Percentiles rank a stretch among this genome's conserved stretches.
Conservation (phyloP, 768 basidiomycete species). For the Suillus clintonianus region DNA sequence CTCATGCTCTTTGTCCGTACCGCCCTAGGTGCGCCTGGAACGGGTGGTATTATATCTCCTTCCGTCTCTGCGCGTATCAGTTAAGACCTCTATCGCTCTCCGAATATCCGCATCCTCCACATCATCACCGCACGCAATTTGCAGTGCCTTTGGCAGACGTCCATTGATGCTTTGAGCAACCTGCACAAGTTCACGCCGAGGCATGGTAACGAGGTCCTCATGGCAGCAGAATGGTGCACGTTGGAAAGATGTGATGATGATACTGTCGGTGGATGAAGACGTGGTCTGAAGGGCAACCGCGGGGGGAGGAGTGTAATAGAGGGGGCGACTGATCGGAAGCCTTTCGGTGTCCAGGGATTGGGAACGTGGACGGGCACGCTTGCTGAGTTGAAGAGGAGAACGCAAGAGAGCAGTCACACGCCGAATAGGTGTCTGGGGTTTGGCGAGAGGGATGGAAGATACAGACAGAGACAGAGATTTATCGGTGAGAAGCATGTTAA, state of each 20-base stretch:
- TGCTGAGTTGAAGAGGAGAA: conserved; percentile 17
- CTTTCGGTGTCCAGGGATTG: conserved; percentile 17
- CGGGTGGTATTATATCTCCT: background rate
- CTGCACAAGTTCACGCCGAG: conserved; percentile 48
- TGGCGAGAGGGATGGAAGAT: background rate
- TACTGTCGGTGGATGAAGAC: conserved; percentile 46
- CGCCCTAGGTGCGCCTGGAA: background rate
- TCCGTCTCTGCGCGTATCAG: conserved; percentile 42
- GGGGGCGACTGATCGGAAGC: conserved; percentile 6
- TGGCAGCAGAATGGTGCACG: conserved; percentile 71
- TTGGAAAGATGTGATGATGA: conserved; percentile 64
- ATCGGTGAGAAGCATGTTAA: background rate
- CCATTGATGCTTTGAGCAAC: conserved; percentile 59
- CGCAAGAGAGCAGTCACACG: conserved; percentile 12
- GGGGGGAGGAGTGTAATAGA: conserved; percentile 16
- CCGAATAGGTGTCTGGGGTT: background rate
- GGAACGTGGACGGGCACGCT: conserved; percentile 6
- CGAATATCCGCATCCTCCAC: conserved; percentile 49
- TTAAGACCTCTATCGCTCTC: conserved; percentile 56
- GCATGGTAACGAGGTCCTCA: conserved; percentile 70
- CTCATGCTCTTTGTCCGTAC: background rate
- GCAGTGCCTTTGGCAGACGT: conserved; percentile 52
- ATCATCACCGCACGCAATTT: conserved; percentile 46
- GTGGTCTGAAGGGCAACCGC: conserved; percentile 65
- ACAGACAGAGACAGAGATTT: background rate